Evolutionary conservation across 2,329 filamentous ascomycete species (phyloP).

Genomic region (Hirsutella rhossiliensis): DNA sequence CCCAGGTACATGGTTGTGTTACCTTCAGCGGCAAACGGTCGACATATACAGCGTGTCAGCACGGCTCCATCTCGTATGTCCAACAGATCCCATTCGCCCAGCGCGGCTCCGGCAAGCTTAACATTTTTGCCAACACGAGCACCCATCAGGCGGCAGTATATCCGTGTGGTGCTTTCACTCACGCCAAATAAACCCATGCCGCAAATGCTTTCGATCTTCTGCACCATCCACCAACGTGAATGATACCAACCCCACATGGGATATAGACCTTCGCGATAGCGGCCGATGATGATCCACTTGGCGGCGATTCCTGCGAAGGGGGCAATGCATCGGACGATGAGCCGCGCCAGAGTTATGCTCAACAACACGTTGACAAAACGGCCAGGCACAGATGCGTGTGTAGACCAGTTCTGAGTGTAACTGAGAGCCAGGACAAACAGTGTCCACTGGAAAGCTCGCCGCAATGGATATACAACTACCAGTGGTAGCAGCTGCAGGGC

Average conservation of each 20-base stretch:
- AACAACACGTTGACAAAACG: constrained; percentile 35
- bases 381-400: constrained; percentile 25
- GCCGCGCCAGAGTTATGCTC: constrained; percentile 28
- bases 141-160: constrained; percentile 40
- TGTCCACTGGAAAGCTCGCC: constrained; percentile 38
- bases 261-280: constrained; percentile 38
- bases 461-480: constrained; percentile 35
- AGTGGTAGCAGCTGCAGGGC: constrained; percentile 38
- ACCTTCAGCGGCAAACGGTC: constrained; percentile 42
- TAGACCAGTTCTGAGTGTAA: constrained; percentile 25
- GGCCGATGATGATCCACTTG: constrained; percentile 44
- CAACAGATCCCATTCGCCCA: constrained; percentile 47
- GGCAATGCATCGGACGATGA: constrained; percentile 23
- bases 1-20: constrained; percentile 47
- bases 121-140: constrained; percentile 40
- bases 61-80: constrained; percentile 36
- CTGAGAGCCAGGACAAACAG: constrained; percentile 35
- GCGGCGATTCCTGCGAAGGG: constrained; percentile 35
- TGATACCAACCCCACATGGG: constrained; percentile 49
- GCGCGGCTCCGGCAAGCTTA: constrained; percentile 26
- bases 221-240: constrained; percentile 45
- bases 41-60: constrained; percentile 33
- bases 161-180: constrained; percentile 23
- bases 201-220: constrained; percentile 37
- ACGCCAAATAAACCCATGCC: constrained; percentile 33